phyloP scores from a whole-genome alignment of 352 stramenopile species.

The Aphanomyces cochlioides region DNA sequence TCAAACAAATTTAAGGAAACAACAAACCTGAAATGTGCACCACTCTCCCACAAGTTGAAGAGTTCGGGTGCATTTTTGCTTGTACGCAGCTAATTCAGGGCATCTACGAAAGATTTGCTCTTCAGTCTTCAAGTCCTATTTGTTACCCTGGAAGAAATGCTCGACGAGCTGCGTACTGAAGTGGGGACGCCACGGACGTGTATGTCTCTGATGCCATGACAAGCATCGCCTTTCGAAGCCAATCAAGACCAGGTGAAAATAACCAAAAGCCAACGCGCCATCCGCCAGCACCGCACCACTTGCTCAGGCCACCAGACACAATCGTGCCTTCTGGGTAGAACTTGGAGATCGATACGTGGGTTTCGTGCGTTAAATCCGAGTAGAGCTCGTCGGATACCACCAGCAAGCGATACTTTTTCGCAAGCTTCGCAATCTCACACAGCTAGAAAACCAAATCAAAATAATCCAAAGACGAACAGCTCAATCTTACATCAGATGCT shows the following conservation, averaged over 20 bases:
- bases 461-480: not conserved
- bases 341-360: conserved; percentile 77
- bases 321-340: conserved; percentile 86
- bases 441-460: conserved; percentile 36
- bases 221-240: conserved; percentile 82
- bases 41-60: conserved; percentile 77
- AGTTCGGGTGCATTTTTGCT: conserved; percentile 76
- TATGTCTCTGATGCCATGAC: conserved; percentile 88
- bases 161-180: conserved; percentile 77
- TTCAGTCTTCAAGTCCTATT: not conserved
- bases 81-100: conserved; percentile 71
- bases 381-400: conserved; percentile 89
- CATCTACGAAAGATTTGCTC: conserved; percentile 42
- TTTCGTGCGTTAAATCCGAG: conserved; percentile 74
- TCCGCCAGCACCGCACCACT: conserved; percentile 82
- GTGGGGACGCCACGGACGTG: conserved; percentile 79
- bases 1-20: not conserved
- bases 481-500: conserved; percentile 53
- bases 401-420: conserved; percentile 82
- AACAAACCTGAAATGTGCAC: conserved; percentile 57
- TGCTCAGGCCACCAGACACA: conserved; percentile 80
- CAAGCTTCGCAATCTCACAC: conserved; percentile 60
- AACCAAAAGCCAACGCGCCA: conserved; percentile 88
- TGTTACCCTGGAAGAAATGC: conserved; percentile 75
- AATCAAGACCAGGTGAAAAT: conserved; percentile 69